Conservation (phyloP, 768 basidiomycete species). For the Pleurotus cornucopiae region DNA sequence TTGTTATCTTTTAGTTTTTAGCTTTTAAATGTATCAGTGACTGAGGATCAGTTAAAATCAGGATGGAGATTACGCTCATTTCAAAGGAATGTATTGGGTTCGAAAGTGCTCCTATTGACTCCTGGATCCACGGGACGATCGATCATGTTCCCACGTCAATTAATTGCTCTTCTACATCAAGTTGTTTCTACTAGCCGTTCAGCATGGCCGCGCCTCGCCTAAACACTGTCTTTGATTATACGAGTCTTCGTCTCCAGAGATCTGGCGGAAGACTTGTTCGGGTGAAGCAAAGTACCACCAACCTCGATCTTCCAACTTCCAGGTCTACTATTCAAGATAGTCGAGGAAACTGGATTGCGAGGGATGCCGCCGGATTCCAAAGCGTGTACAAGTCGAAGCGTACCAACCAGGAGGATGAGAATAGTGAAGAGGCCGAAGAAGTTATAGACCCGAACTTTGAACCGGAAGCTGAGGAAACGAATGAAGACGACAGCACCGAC, state of each 20-base stretch:
- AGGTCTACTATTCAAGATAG: conserved; percentile 35
- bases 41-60: no score
- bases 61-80: no score
- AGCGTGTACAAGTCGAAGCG: conserved; percentile 31
- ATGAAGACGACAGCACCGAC: conserved; percentile 11
- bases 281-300: conserved; percentile 41
- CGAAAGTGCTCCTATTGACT: no score
- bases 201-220: conserved; percentile 29
- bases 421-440: conserved; percentile 17
- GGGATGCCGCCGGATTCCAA: conserved; percentile 54
- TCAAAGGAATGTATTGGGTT: no score
- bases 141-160: no score
- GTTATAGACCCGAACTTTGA: conserved; percentile 1
- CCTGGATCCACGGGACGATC: no score
- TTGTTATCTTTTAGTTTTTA: no score
- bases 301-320: conserved; percentile 28
- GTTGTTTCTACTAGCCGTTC: not conserved
- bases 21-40: no score
- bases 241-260: conserved; percentile 60
- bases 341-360: conserved; percentile 63
- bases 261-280: conserved; percentile 50
- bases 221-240: conserved; percentile 62
- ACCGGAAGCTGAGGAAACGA: conserved; percentile 13
- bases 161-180: not conserved
- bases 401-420: conserved; percentile 20